phyloP scores from a whole-genome alignment of 495 filamentous ascomycete species.

The Letharia columbiana region DNA sequence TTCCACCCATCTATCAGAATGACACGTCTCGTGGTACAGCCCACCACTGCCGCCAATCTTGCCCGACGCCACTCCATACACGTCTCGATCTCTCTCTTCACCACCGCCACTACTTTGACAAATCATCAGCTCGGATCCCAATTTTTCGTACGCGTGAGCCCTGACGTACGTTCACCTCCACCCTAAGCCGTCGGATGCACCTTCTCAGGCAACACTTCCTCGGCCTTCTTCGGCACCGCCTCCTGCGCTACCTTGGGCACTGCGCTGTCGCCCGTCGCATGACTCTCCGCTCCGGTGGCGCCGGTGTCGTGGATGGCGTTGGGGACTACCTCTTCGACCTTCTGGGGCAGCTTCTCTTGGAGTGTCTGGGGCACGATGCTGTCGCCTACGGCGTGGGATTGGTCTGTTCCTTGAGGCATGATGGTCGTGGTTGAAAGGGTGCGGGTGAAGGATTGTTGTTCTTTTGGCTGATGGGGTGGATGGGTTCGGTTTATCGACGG shows the following conservation, averaged over 20 bases:
- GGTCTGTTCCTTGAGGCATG: slow-evolving; percentile 14
- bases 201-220: slow-evolving; percentile 21
- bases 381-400: slow-evolving; percentile 24
- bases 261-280: slow-evolving; percentile 16
- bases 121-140: background rate
- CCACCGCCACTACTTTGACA: background rate
- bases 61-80: background rate
- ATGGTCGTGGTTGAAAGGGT: background rate
- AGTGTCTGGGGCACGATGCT: slow-evolving; percentile 23
- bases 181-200: slow-evolving; percentile 20
- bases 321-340: slow-evolving; percentile 19
- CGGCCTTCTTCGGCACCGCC: slow-evolving; percentile 20
- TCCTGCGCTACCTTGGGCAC: slow-evolving; percentile 23
- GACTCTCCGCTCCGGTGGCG: background rate
- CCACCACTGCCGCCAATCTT: background rate
- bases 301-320: slow-evolving; percentile 24
- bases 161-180: background rate
- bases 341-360: slow-evolving; percentile 22
- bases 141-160: background rate
- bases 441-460: background rate
- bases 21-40: background rate
- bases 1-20: background rate
- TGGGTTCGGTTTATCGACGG: background rate
- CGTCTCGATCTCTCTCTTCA: background rate
- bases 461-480: background rate